Base-by-base conservation (phyloP, 1,284 basidiomycete species). In the Psilocybe mexicana region DNA sequence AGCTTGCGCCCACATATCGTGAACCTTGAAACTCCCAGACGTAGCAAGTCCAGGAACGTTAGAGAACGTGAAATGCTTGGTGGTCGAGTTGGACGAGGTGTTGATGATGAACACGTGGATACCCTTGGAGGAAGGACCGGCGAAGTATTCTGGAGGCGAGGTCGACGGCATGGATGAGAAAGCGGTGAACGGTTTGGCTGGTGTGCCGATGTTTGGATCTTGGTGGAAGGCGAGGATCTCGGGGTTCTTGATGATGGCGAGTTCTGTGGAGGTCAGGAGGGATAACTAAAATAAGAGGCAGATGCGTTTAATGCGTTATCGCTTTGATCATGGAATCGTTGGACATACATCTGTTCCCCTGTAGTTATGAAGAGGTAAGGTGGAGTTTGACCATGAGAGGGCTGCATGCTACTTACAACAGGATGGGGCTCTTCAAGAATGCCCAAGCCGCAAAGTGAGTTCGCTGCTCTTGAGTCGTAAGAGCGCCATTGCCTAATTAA, bases 391-490 rank as follows among this genome's bases (percentile, higher is more conserved):
- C 18, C 10, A 6, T 18, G 28, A 7, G 33, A 33, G n/a, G 18
- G 12, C 14, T 40, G 28, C 6, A 35, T 14, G 23, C 10, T 18
- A 60, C 73, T 63, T 55, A 75, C 74, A 84, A 70, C 14, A 85
- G 69, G 45, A 85, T 83, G 1, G 82, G 83, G 59, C 80, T 82
- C 65, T 85, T 84, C 62, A 84, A 66, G 67, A 83, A 82, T 14
- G 68, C 71, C 83, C 83, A 85, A 24, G 76, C 78, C 10, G 82
- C 81, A 58, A 85, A 84, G 67, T 85, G 83, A 3, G 80, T 82
- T 11, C 81, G 75, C 53, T 83, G 73, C 60, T 84, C 82, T 60
- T 79, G 67, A 38, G 79, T 70, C 0, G 79, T 82, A 12, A 84
- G 67, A 43, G 68, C 71, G 2, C 80, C 81, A 61, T 84, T 83